phyloP scores from a whole-genome alignment of 768 basidiomycete genomes.

The Pholiota conissans region DNA sequence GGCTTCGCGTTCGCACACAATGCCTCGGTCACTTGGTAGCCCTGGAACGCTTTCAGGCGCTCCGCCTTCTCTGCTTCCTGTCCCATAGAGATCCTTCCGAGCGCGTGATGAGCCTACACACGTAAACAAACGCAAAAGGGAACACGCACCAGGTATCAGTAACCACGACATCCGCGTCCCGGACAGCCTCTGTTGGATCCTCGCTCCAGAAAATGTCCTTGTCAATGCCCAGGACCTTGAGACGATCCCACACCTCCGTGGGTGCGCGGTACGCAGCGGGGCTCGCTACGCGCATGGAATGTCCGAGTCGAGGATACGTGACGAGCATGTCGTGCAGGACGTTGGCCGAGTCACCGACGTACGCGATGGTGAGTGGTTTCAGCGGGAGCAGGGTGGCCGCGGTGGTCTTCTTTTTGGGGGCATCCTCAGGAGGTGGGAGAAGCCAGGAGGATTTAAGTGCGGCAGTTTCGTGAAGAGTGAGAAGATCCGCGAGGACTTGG shows the following conservation, averaged over 20 bases:
- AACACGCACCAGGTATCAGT: slow-evolving; percentile 89
- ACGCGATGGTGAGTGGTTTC: slow-evolving; percentile 84
- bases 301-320: slow-evolving; percentile 88
- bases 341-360: slow-evolving; percentile 93
- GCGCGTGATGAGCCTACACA: not conserved
- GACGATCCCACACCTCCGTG: slow-evolving; percentile 74
- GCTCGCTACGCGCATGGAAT: slow-evolving; percentile 80
- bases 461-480: slow-evolving; percentile 81
- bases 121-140: not conserved
- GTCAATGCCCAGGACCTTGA: slow-evolving; percentile 74
- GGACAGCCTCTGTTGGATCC: slow-evolving; percentile 85
- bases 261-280: slow-evolving; percentile 77
- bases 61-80: slow-evolving; percentile 93
- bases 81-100: slow-evolving; percentile 93
- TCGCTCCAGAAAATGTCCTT: slow-evolving; percentile 70
- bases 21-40: slow-evolving; percentile 92
- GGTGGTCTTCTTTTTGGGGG: slow-evolving; percentile 18
- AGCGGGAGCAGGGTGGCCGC: slow-evolving; percentile 44
- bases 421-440: not conserved
- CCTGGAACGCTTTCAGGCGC: slow-evolving; percentile 81
- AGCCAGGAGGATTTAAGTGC: slow-evolving; percentile 1
- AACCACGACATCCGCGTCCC: slow-evolving; percentile 90
- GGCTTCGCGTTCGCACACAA: slow-evolving; percentile 87
- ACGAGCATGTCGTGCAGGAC: slow-evolving; percentile 98
- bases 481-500: slow-evolving; percentile 89